These are phyloP conservation scores for Pinus taeda DNA, from an alignment of 75 land plant genomes.

Conservation along the genomic window DNA sequence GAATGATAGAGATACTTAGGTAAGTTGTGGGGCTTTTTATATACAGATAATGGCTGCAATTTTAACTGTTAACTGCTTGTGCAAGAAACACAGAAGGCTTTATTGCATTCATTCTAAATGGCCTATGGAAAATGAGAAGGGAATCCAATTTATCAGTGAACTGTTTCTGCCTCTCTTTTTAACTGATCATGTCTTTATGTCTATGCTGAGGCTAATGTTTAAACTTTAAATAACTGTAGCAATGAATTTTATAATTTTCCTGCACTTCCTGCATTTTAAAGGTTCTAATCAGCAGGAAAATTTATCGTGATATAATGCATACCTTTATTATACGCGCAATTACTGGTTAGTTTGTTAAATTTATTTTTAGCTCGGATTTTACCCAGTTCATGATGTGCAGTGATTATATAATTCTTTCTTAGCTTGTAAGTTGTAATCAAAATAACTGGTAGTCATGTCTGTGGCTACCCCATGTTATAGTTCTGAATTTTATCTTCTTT, in stretches of 20 bases:
- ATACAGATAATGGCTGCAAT: neutral
- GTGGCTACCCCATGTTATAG: no score
- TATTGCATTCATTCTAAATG: no score
- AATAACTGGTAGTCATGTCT: no score
- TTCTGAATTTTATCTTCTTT: no score
- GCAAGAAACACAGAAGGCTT: neutral
- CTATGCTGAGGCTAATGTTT: neutral
- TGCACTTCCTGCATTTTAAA: neutral
- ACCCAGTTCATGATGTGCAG: no score
- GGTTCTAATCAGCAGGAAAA: neutral
- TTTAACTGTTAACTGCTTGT: neutral
- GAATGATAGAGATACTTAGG: slow-evolving; percentile 84
- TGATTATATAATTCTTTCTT: no score
- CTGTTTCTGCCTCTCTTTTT: neutral
- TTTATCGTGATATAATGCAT: no score
- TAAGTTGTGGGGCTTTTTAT: slow-evolving; percentile 15
- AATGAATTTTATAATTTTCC: neutral
- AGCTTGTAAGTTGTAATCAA: no score
- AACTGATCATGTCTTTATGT: neutral
- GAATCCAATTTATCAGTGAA: neutral
- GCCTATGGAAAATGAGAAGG: neutral
- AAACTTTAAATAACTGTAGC: no score
- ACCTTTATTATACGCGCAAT: no score
- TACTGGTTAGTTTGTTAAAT: no score
- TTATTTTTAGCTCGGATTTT: no score